Base-by-base conservation (phyloP, 495 filamentous ascomycete species). In the Aspergillus olivimuriae region DNA sequence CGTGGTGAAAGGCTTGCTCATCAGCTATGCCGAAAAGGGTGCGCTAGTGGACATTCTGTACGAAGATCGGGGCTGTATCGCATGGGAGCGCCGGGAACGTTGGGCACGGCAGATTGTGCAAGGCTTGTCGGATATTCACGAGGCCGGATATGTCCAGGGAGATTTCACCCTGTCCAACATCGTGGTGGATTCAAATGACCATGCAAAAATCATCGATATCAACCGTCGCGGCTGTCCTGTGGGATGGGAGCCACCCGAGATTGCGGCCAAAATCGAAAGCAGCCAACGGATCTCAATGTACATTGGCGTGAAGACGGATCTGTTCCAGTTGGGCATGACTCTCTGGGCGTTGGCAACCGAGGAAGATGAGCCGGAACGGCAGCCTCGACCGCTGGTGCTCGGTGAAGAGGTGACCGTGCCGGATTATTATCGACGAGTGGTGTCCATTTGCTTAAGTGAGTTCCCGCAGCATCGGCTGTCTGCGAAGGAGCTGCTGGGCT, bases 101-200 rank as follows among this genome's bases (percentile, higher is more conserved):
- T 98, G 92, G 92, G 92, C 94, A 4, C 78, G 78, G 48, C 89
- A 97, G 60, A 95, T 97, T 48, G 84, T 98, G 19, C 80, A 82
- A 21, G 92, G 92, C 10, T 72, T 98, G 4, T 81, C 86, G 10
- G 89, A 96, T 52, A 91, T 98, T 24, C 92, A 98, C 48, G 94
- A 96, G 55, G 83, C 87, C 16, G 94, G 92, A 24, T 98, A 95
- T 59, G 92, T 98, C 19, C 92, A 98, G 55, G 92, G 92, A 10
- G 92, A 98, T 52, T 96, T 98, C 48, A 98, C 92, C 0, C 71
- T 98, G 8, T 94, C 91, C 3, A 98, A 98, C 56, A 95, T 98
- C 44, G 92, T 98, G 47, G 84, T 98, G 53, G 87, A 97, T 56
- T 73, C 72, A 2, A 58, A 86, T 26, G 80, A 89, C 61, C 77